phyloP scores from a whole-genome alignment of 116 monocot genomes.

The Dioscorea cayenensis region DNA sequence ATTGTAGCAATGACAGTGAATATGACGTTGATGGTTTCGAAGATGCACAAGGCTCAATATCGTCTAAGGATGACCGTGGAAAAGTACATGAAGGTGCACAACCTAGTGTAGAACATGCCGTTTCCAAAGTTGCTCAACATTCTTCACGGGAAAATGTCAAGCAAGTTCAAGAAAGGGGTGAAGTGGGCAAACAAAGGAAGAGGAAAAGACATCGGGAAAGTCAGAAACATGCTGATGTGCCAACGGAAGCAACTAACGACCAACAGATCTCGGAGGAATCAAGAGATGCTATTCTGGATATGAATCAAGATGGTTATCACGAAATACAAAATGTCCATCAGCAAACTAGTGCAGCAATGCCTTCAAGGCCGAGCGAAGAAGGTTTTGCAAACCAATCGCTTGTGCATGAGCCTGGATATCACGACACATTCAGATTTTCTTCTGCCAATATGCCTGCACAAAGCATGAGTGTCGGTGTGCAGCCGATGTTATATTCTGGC shows the following conservation, averaged over 20 bases:
- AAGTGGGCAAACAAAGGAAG: conserved; percentile 16
- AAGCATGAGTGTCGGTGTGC: conserved; percentile 23
- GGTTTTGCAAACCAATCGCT: conserved; percentile 19
- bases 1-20: conserved; percentile 33
- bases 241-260: background rate
- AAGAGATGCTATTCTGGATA: conserved; percentile 22
- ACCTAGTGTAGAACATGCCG: conserved; percentile 7
- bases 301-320: conserved; percentile 23
- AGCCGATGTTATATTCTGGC: conserved; percentile 20
- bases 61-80: conserved; percentile 25
- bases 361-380: conserved; percentile 17
- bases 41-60: conserved; percentile 23
- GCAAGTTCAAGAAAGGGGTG: conserved; percentile 9
- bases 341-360: background rate
- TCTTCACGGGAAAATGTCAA: conserved; percentile 14
- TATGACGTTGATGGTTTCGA: conserved; percentile 44
- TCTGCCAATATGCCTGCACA: conserved; percentile 15
- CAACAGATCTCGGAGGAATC: conserved; percentile 6
- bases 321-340: conserved; percentile 5
- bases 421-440: conserved; percentile 9
- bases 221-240: conserved; percentile 6
- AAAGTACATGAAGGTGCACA: background rate
- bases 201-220: conserved; percentile 31
- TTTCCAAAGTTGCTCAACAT: conserved; percentile 8
- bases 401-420: conserved; percentile 14